Base-by-base conservation (phyloP, 2,329 filamentous ascomycete genomes). In the Claviceps quebecensis region DNA sequence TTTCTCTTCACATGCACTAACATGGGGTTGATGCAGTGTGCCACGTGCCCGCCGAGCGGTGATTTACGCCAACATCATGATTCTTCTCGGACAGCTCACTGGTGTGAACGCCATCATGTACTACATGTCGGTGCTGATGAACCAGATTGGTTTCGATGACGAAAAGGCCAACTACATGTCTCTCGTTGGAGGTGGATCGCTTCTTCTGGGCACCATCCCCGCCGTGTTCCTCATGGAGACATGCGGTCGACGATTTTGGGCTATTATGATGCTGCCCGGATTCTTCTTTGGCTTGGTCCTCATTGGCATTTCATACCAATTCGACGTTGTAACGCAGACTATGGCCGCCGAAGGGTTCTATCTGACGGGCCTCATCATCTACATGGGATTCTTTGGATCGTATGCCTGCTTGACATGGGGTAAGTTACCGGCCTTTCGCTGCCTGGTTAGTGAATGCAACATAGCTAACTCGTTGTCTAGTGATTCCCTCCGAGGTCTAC, bases 191-290 rank as follows among this genome's bases (percentile, higher is more conserved):
- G 83, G 83, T 26, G 83, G 80, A 4, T 69, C 82, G 0, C 72
- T 87, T 0, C 72, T 87, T 0, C 58, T 87, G 16, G 83, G 82
- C 22, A 83, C 81, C 0, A 81, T 86, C 37, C 82, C 82, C 0
- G 82, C 81, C 0, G 78, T 83, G 51, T 73, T 85, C 61, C 77
- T 77, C 56, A 87, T 87, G 83, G 84, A 87, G 60, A 76, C 72
- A 2, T 86, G 81, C 47, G 83, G 83, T 13, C 80, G 84, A 22
- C 79, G 83, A 4, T 86, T 86, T 73, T 87, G 83, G 84, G 84
- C 83, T 36, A 84, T 81, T 55, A 73, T 73, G 4, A 87, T 84
- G 77, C 69, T 87, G 41, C 83, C 83, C 0, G 80, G 82, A 0
- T 87, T 86, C 72, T 84, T 87, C 59, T 62, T 86, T 45, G 83